Conservation (phyloP, 495 filamentous ascomycete species). For the Hypoxylon intermedium region DNA sequence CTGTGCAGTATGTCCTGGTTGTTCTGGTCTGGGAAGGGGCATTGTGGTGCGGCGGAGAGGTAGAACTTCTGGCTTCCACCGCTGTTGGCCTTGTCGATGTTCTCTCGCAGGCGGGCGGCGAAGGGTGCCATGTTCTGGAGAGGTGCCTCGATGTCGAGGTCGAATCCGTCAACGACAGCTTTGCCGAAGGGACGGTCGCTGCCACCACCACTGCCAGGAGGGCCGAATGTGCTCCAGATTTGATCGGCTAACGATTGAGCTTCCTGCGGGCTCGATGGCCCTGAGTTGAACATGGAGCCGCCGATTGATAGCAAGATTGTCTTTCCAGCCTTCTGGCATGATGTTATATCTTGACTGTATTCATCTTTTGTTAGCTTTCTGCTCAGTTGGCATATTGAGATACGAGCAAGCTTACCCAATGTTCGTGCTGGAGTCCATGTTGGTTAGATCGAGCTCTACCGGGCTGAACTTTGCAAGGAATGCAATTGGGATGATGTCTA, state of each 20-base stretch:
- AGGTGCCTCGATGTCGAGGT: constrained; percentile 53
- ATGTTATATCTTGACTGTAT: constrained; percentile 55
- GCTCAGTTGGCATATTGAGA: neutral
- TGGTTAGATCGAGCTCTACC: constrained; percentile 60
- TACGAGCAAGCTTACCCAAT: constrained; percentile 10
- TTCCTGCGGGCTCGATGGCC: constrained; percentile 55
- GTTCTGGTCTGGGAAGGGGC: constrained; percentile 60
- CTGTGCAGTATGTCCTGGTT: constrained; percentile 61
- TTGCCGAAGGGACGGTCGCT: constrained; percentile 59
- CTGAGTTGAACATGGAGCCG: constrained; percentile 56
- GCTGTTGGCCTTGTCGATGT: constrained; percentile 55
- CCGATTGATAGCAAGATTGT: constrained; percentile 69
- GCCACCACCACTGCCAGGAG: constrained; percentile 30
- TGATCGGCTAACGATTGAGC: constrained; percentile 62
- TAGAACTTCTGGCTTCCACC: constrained; percentile 56
- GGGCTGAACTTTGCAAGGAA: constrained; percentile 66
- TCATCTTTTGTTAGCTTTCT: constrained; percentile 2
- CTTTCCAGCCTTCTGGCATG: constrained; percentile 67
- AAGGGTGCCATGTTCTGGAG: constrained; percentile 59
- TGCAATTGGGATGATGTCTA: constrained; percentile 63
- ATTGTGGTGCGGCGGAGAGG: constrained; percentile 63
- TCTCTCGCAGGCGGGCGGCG: constrained; percentile 59
- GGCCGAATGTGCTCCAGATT: constrained; percentile 71
- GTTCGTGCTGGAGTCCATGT: constrained; percentile 61
- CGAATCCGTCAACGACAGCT: constrained; percentile 64